Percentiles rank a stretch among this genome's conserved stretches.
Evolutionary conservation across 805 yeast species (phyloP).

Genomic region (Starmerella cellae): DNA sequence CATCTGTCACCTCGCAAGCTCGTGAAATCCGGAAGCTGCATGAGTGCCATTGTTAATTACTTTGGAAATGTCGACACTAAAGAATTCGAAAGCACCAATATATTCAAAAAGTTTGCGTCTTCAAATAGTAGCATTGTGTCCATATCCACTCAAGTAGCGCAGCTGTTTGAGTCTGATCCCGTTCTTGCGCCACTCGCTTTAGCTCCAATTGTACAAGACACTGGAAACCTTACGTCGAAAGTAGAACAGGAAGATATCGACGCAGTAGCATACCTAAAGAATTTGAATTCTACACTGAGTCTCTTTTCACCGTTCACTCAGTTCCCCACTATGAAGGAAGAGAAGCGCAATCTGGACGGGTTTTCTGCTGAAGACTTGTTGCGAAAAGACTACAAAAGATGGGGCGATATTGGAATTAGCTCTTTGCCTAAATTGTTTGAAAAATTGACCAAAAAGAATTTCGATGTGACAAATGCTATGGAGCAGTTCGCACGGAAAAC

Average conservation of each 20-base stretch:
- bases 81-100: background rate
- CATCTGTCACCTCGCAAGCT: conserved; percentile 51
- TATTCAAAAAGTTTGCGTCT: background rate
- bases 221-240: conserved; percentile 50
- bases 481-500: conserved; percentile 26
- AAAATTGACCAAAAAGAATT: conserved; percentile 33
- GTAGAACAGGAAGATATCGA: conserved; percentile 42
- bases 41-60: conserved; percentile 46
- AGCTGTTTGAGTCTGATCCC: conserved; percentile 18
- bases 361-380: conserved; percentile 49
- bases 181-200: conserved; percentile 38
- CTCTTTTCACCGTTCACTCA: conserved; percentile 9
- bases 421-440: conserved; percentile 53
- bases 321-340: conserved; percentile 20
- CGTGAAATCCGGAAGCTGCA: conserved; percentile 60
- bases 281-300: background rate
- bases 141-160: background rate
- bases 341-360: conserved; percentile 53
- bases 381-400: conserved; percentile 75
- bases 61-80: background rate
- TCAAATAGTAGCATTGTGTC: background rate
- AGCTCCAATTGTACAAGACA: conserved; percentile 67
- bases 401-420: conserved; percentile 57
- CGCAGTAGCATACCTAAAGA: conserved; percentile 9
- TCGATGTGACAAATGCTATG: conserved; percentile 24